Base-by-base conservation (phyloP, 73 alveolate species). In the Paramecium sonneborni region DNA sequence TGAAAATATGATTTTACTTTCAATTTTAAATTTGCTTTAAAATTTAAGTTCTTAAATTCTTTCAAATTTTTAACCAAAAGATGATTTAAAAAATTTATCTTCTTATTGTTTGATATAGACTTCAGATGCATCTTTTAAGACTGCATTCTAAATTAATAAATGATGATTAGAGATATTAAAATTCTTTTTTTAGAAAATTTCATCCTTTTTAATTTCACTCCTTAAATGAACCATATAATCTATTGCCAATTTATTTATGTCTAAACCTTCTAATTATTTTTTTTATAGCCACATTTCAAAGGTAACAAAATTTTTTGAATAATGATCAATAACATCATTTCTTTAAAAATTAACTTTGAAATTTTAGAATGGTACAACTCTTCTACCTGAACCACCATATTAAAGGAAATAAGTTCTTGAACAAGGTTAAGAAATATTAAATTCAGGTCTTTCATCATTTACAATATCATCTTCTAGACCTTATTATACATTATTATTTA, bases 131-230 rank as follows among this genome's bases (percentile, higher is more conserved):
- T 70, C 55, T 18, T 24, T 28, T 32, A 70, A 14, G 9, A 70
- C 55, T 0, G 86, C 86, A 28, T 32, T 70, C 20, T 70, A 8
- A 14, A 70, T 24, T 35, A 70, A 14, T 35, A 23, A 4, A 18
- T 70, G 32, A 12, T 70, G 56, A 70, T 70, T 70, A 0, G 46
- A 28, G 3, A 70, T 70, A 37, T 70, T 70, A 32, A 70, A 23
- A 18, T 32, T 70, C 26, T 70, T 70, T n/a, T 28, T 70, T 32
- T 70, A n/a, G 20, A 30, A 18, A 21, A 70, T 28, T 32, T 70
- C 86, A 24, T 70, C 86, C 58, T 70, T 70, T 35, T 70, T 70
- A 9, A 70, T 70, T 32, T 70, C 86, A 70, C 38, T 70, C 21
- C 86, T 24, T 12, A 70, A 15, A 70, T 70, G 86, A 70, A 32